Evolutionary conservation across 2,329 filamentous ascomycete species (phyloP).

Genomic region (Colletotrichum theobromicola): DNA sequence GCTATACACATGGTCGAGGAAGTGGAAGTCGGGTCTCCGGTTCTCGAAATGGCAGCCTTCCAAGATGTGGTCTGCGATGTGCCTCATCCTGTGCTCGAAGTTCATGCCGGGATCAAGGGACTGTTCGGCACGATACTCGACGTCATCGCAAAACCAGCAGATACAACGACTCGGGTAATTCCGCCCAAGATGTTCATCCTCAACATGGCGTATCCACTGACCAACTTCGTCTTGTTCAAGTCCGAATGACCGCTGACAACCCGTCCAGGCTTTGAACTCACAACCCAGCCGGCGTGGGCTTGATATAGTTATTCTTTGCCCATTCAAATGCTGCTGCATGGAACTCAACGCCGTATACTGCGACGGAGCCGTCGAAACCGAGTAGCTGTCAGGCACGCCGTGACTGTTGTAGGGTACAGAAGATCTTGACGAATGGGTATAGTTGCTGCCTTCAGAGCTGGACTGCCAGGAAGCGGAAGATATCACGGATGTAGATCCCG

Average conservation of each 20-base stretch:
- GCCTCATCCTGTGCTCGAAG: constrained; percentile 50
- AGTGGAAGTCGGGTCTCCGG: constrained; percentile 13
- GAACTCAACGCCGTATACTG: constrained; percentile 16
- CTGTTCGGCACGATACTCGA: constrained; percentile 32
- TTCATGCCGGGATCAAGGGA: constrained; percentile 23
- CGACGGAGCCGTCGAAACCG: constrained; percentile 26
- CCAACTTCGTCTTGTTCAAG: constrained; percentile 41
- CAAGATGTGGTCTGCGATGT: constrained; percentile 52
- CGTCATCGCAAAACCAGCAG: constrained; percentile 57
- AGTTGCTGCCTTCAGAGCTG: background rate
- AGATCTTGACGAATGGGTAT: background rate
- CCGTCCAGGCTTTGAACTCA: constrained; percentile 44
- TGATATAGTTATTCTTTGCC: background rate
- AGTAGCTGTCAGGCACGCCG: constrained; percentile 9
- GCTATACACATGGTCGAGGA: constrained; percentile 2
- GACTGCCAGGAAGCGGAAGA: background rate
- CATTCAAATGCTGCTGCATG: background rate
- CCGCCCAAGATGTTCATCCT: constrained; percentile 36
- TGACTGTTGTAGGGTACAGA: background rate
- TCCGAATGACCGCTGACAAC: constrained; percentile 43
- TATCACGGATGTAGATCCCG: background rate
- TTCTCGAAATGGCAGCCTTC: constrained; percentile 21
- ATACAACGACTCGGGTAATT: constrained; percentile 37
- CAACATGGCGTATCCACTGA: constrained; percentile 53
- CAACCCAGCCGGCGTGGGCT: constrained; percentile 40